Conservation (phyloP, 352 stramenopile species). For the Phytophthora melonis region DNA sequence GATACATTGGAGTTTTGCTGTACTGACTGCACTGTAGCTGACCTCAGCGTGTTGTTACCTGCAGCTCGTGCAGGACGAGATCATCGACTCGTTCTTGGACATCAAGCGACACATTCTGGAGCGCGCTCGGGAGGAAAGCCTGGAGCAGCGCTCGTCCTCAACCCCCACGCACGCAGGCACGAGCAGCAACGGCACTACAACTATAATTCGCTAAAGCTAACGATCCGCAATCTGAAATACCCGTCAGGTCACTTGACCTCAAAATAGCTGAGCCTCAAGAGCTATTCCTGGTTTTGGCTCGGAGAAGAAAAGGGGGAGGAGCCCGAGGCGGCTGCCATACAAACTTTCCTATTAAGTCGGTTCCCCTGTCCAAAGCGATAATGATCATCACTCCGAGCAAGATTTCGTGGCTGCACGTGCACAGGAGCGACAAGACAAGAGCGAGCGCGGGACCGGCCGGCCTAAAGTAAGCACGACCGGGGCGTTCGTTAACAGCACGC, state of each 20-base stretch:
- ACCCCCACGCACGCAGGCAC: constrained; percentile 35
- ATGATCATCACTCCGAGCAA: constrained; percentile 49
- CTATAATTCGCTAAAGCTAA: constrained; percentile 16
- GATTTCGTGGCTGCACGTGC: constrained; percentile 50
- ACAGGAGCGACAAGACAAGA: constrained; percentile 19
- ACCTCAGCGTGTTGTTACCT: not conserved
- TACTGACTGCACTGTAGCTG: not conserved
- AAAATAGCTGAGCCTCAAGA: not conserved
- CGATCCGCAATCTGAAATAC: not conserved
- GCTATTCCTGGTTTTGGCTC: not conserved
- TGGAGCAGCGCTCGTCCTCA: constrained; percentile 34
- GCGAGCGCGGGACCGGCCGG: constrained; percentile 28
- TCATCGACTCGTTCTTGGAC: constrained; percentile 90
- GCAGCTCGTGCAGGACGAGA: constrained; percentile 86
- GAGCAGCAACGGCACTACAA: constrained; percentile 30
- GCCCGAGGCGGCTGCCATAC: not conserved
- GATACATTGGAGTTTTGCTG: not conserved
- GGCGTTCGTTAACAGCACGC: constrained; percentile 30
- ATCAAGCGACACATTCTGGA: constrained; percentile 88
- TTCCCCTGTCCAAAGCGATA: constrained; percentile 4
- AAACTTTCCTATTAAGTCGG: not conserved
- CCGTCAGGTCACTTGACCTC: not conserved
- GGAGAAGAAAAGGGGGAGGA: not conserved
- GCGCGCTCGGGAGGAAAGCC: constrained; percentile 60
- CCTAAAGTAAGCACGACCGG: constrained; percentile 33